A percentile compares a stretch with the other conserved stretches of the same genome.
Conservation (phyloP, 306 rosid species). For the Cicer yamashitae region DNA sequence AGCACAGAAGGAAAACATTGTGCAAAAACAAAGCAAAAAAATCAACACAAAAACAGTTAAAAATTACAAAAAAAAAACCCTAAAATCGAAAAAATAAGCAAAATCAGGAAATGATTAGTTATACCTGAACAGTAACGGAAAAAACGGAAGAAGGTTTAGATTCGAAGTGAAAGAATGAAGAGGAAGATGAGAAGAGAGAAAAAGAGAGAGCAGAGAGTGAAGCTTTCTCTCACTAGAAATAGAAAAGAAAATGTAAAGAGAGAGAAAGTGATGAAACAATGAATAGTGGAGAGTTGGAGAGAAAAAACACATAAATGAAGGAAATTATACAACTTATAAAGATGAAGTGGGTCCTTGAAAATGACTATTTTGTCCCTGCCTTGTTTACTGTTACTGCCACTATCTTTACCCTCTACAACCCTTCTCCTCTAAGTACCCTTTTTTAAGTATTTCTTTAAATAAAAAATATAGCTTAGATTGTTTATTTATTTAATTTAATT, state of each 20-base stretch:
- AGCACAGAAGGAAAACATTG: background rate
- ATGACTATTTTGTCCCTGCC: conserved; percentile 61
- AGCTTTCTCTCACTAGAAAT: conserved; percentile 29
- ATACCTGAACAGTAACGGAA: conserved; percentile 28
- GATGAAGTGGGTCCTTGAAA: conserved; percentile 54
- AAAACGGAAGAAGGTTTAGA: background rate
- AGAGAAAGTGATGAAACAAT: background rate
- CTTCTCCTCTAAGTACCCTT: background rate
- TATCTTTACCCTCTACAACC: background rate
- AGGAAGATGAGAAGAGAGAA: background rate
- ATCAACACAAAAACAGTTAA: background rate
- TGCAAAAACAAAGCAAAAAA: background rate
- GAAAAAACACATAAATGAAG: conserved; percentile 15
- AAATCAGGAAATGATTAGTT: background rate
- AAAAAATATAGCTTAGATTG: too few relatives aligned
- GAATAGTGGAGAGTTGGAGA: background rate
- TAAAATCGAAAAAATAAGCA: background rate
- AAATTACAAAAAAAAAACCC: background rate
- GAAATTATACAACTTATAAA: conserved; percentile 40
- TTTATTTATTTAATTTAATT: too few relatives aligned
- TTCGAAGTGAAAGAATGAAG: background rate
- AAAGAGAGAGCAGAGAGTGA: background rate
- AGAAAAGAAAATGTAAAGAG: background rate
- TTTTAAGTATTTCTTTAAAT: too few relatives aligned
- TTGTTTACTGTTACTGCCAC: background rate